A percentile compares a stretch with the other conserved stretches of the same genome.
Evolutionary conservation across 805 yeast species (phyloP).

Genomic region (Lipomyces lipofer): DNA sequence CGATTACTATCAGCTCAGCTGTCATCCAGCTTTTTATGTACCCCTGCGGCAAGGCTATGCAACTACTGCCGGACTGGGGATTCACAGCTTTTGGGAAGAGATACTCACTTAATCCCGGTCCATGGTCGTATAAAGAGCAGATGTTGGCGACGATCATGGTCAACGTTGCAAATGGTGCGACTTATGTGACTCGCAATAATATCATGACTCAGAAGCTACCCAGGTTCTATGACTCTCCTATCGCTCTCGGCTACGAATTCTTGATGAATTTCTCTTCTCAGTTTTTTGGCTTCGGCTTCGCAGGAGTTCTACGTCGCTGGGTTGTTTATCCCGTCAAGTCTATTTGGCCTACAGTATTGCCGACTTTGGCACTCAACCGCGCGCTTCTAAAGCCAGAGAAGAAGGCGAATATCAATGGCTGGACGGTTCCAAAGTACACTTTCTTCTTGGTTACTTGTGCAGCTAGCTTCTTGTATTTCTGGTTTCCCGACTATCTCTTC

Average conservation of each 20-base stretch:
- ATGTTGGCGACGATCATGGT: conserved; percentile 53
- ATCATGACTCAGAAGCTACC: conserved; percentile 40
- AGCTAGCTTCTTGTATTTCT: conserved; percentile 52
- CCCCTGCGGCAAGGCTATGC: conserved; percentile 56
- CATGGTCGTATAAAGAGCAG: conserved; percentile 65
- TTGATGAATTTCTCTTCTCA: conserved; percentile 58
- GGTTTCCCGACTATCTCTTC: conserved; percentile 63
- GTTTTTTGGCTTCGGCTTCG: conserved; percentile 65
- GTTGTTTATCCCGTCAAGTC: conserved; percentile 65
- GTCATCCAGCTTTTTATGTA: conserved; percentile 62
- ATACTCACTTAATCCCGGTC: conserved; percentile 55
- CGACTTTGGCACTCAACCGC: conserved; percentile 57
- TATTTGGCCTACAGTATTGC: conserved; percentile 71
- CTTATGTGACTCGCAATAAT: conserved; percentile 35
- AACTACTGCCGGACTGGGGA: conserved; percentile 50
- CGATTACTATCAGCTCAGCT: conserved; percentile 50
- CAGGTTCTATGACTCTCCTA: conserved; percentile 12
- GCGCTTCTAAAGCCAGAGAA: conserved; percentile 42
- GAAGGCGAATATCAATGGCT: conserved; percentile 57
- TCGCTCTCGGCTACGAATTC: conserved; percentile 50
- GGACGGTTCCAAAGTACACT: conserved; percentile 56
- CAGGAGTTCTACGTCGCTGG: conserved; percentile 60
- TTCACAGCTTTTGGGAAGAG: conserved; percentile 42
- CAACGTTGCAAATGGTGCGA: conserved; percentile 23
- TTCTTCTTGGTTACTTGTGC: conserved; percentile 49